phyloP scores from a whole-genome alignment of 148 eudicot species.

The Rhododendron griersonianum region DNA sequence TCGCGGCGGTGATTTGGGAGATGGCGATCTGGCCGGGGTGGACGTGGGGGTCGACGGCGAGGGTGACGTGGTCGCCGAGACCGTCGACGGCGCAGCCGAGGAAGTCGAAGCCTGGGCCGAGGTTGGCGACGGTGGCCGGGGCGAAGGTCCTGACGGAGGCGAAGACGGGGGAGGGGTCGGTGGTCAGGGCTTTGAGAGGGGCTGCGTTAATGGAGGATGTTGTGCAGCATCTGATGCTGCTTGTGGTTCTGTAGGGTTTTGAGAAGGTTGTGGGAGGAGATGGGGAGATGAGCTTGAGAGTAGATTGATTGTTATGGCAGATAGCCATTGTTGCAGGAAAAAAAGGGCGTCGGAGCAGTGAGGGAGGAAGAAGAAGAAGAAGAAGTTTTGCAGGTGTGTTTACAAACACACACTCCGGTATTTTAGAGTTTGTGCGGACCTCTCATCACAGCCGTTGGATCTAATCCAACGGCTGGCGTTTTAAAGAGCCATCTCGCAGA shows the following conservation, averaged over 20 bases:
- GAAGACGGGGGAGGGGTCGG: conserved; percentile 66
- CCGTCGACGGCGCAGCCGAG: conserved; percentile 91
- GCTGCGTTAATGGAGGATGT: conserved; percentile 23
- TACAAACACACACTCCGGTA: too few relatives aligned
- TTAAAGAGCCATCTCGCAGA: too few relatives aligned
- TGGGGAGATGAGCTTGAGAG: too few relatives aligned
- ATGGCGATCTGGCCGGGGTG: conserved; percentile 65
- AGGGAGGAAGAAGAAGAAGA: too few relatives aligned
- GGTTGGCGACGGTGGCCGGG: conserved; percentile 95
- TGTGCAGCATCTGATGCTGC: conserved; percentile 9
- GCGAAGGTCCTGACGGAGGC: conserved; percentile 80
- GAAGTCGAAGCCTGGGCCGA: conserved; percentile 94
- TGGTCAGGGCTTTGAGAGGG: conserved; percentile 17
- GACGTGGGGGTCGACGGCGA: conserved; percentile 46
- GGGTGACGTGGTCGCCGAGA: conserved; percentile 67
- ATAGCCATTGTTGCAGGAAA: too few relatives aligned
- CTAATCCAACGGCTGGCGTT: too few relatives aligned
- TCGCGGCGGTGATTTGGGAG: conserved; percentile 43
- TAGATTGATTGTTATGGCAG: too few relatives aligned
- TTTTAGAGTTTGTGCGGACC: too few relatives aligned
- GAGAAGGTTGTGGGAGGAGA: conserved; percentile 6
- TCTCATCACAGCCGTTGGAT: too few relatives aligned
- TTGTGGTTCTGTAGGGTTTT: conserved; percentile 3
- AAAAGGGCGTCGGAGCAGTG: too few relatives aligned
- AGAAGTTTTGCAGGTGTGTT: too few relatives aligned